Evolutionary conservation across 106 monocot genomes (phyloP).

Genomic region (Apostasia ramifera): DNA sequence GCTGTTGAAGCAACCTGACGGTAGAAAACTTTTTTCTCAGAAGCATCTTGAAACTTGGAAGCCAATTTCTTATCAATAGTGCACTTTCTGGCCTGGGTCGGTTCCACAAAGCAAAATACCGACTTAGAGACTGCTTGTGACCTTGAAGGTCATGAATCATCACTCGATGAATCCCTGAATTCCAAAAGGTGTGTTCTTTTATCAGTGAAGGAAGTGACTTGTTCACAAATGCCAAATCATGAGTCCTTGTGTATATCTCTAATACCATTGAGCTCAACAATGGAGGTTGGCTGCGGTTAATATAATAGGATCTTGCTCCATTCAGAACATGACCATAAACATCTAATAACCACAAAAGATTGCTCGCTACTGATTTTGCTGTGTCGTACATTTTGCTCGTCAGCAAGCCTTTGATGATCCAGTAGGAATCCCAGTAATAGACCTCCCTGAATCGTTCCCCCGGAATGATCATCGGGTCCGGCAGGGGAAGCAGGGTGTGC

Average conservation of each 20-base stretch:
- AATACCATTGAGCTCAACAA: slow-evolving; percentile 81
- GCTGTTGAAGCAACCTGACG: slow-evolving; percentile 80
- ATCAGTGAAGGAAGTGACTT: slow-evolving; percentile 58
- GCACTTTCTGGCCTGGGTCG: slow-evolving; percentile 91
- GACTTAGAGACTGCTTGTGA: slow-evolving; percentile 41
- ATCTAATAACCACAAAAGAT: slow-evolving; percentile 75
- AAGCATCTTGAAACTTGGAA: slow-evolving; percentile 29
- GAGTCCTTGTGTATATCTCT: slow-evolving; percentile 68
- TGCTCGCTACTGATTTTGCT: slow-evolving; percentile 65
- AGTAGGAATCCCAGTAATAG: slow-evolving; percentile 96
- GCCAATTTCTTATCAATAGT: slow-evolving; percentile 63
- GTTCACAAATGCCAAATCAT: slow-evolving; percentile 57
- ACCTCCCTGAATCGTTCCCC: slow-evolving; percentile 82
- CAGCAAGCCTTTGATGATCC: slow-evolving; percentile 74
- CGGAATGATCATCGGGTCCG: slow-evolving; percentile 43
- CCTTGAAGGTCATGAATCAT: slow-evolving; percentile 63
- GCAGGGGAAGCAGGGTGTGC: slow-evolving; percentile 79
- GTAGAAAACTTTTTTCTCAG: slow-evolving; percentile 55
- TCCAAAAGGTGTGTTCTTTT: slow-evolving; percentile 87
- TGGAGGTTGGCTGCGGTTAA: slow-evolving; percentile 87
- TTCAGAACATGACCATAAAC: slow-evolving; percentile 76
- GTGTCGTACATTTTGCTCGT: slow-evolving; percentile 93
- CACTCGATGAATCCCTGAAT: slow-evolving; percentile 80
- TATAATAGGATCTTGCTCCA: slow-evolving; percentile 87
- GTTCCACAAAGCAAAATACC: slow-evolving; percentile 94